Evolutionary conservation across 305 asterid species (phyloP).

Genomic region (Ajuga reptans): DNA sequence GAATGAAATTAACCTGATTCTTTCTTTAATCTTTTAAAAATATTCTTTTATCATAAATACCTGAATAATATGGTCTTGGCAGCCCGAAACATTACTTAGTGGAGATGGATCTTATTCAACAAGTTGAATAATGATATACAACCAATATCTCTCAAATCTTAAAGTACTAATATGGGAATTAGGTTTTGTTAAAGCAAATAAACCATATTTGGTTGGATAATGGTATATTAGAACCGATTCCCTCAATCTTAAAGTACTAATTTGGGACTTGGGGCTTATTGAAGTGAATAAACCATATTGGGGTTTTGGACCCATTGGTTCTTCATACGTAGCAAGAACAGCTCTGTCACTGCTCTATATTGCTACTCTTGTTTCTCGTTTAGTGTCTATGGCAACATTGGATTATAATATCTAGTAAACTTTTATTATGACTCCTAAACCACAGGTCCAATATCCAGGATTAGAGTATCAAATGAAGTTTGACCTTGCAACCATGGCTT

Average conservation of each 20-base stretch:
- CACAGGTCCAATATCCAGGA: constrained; percentile 90
- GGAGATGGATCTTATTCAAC: neutral
- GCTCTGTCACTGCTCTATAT: neutral
- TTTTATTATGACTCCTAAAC: constrained; percentile 14
- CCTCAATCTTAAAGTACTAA: neutral
- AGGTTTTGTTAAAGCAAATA: neutral
- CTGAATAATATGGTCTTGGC: neutral
- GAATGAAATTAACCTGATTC: neutral
- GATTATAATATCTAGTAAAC: neutral
- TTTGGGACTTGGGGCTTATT: constrained; percentile 2
- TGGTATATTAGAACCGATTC: neutral
- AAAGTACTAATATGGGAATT: neutral
- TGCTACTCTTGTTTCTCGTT: constrained; percentile 15
- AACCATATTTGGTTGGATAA: neutral
- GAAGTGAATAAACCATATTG: neutral
- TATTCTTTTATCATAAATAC: neutral
- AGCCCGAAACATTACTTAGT: neutral
- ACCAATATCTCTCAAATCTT: neutral
- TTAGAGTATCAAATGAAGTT: constrained; percentile 73
- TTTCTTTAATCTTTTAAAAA: neutral
- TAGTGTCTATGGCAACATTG: constrained; percentile 6
- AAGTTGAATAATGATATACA: neutral
- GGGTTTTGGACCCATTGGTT: neutral
- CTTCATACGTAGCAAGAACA: neutral
- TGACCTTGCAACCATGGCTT: constrained; percentile 68